These are phyloP conservation scores for Pichia thaimueangensis DNA, from an alignment of 805 yeast species.

Conservation along the genomic window DNA sequence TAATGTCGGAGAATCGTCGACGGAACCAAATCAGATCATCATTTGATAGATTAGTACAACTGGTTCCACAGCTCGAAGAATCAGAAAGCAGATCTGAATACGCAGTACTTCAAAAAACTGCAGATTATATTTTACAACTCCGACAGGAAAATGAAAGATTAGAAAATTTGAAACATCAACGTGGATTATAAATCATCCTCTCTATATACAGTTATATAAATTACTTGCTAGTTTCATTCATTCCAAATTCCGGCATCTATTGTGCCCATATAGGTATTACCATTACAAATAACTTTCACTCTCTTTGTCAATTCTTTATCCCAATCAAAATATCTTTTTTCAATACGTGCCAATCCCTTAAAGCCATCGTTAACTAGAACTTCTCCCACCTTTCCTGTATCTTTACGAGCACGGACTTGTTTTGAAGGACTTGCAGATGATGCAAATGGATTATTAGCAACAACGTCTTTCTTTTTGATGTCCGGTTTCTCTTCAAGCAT, in stretches of 20 bases:
- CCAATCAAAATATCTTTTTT: conserved; percentile 29
- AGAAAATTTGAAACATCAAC: conserved; percentile 13
- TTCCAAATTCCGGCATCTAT: conserved; percentile 10
- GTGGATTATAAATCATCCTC: neutral
- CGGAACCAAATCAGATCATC: conserved; percentile 79
- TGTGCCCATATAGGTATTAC: conserved; percentile 1
- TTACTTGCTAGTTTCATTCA: neutral
- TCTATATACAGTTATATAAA: neutral
- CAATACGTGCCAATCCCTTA: conserved; percentile 60
- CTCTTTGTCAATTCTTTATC: conserved; percentile 12
- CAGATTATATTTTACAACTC: conserved; percentile 45
- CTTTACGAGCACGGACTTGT: conserved; percentile 12
- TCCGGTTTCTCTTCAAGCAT: neutral
- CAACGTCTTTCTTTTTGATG: conserved; percentile 4
- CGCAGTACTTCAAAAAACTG: conserved; percentile 55
- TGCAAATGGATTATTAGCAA: conserved; percentile 11
- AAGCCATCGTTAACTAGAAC: conserved; percentile 51
- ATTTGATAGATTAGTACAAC: conserved; percentile 64
- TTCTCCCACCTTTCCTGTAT: conserved; percentile 50
- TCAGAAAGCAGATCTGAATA: conserved; percentile 77
- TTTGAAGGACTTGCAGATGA: neutral
- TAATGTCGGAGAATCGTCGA: conserved; percentile 68
- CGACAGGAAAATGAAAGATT: conserved; percentile 39
- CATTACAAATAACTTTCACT: conserved; percentile 4
- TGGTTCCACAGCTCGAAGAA: conserved; percentile 68